These are phyloP conservation scores for Acarospora socialis DNA, from an alignment of 2,329 filamentous ascomycete species.

Conservation along the genomic window DNA sequence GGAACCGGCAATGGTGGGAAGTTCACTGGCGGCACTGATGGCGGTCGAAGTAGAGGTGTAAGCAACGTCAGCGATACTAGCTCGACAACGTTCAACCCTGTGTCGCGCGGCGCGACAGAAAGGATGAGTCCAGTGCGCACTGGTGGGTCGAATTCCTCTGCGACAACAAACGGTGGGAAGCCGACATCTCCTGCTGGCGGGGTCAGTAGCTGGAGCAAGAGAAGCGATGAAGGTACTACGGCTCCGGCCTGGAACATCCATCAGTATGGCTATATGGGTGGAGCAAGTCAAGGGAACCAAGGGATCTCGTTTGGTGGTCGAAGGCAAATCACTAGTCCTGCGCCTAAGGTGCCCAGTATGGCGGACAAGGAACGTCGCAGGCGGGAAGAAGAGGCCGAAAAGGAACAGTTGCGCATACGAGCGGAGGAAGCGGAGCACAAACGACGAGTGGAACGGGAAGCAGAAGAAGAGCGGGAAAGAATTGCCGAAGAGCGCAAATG, in stretches of 20 bases:
- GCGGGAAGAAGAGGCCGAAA: slow-evolving; percentile 41
- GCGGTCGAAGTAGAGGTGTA: slow-evolving; percentile 27
- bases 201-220: slow-evolving; percentile 84
- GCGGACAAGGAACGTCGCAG: slow-evolving; percentile 68
- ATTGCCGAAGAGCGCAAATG: slow-evolving; percentile 32
- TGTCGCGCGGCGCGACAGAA: slow-evolving; percentile 16
- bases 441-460: slow-evolving; percentile 35
- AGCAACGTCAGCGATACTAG: slow-evolving; percentile 41
- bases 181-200: slow-evolving; percentile 30
- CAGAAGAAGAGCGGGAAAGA: slow-evolving; percentile 32
- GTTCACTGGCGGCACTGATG: slow-evolving; percentile 31
- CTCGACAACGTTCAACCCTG: slow-evolving; percentile 29
- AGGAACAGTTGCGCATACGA: slow-evolving; percentile 35
- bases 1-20: slow-evolving; percentile 40
- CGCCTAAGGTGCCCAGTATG: slow-evolving; percentile 63
- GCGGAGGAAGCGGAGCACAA: slow-evolving; percentile 39
- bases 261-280: slow-evolving; percentile 97
- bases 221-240: slow-evolving; percentile 63
- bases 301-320: slow-evolving; percentile 85
- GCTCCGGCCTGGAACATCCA: slow-evolving; percentile 95
- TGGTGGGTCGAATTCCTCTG: slow-evolving; percentile 44
- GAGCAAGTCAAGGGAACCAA: slow-evolving; percentile 87
- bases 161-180: slow-evolving; percentile 42
- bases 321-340: slow-evolving; percentile 77
- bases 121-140: slow-evolving; percentile 27